These are phyloP conservation scores for Botrytis pseudocinerea DNA, from an alignment of 2,329 filamentous ascomycete species.

Conservation along the genomic window DNA sequence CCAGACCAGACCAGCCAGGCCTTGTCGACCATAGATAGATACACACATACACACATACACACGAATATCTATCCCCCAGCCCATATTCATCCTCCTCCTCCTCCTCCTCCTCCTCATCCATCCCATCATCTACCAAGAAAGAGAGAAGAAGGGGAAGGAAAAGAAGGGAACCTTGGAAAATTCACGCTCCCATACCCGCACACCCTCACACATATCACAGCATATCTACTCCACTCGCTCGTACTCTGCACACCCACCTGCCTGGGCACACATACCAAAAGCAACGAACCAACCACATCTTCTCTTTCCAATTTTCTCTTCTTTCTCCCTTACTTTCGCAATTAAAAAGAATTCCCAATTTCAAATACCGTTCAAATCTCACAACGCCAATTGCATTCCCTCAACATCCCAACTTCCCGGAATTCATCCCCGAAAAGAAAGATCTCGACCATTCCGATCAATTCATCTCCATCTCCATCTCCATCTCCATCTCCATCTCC, in stretches of 20 bases:
- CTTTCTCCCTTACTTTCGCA: slow-evolving; percentile 21
- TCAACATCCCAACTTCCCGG: background rate
- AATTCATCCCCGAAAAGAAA: background rate
- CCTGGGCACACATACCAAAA: slow-evolving; percentile 9
- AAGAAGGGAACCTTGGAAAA: background rate
- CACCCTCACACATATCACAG: background rate
- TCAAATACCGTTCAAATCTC: slow-evolving; percentile 4
- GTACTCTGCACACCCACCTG: background rate
- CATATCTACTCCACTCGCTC: slow-evolving; percentile 6
- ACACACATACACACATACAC: background rate
- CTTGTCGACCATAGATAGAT: background rate
- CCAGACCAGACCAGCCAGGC: background rate
- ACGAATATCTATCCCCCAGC: background rate
- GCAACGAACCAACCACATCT: slow-evolving; percentile 21
- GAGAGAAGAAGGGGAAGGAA: too few relatives aligned
- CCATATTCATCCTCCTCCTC: background rate
- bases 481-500: too few relatives aligned
- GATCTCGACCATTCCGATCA: slow-evolving; percentile 5
- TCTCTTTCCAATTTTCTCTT: slow-evolving; percentile 9
- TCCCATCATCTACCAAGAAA: background rate
- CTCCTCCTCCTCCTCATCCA: background rate
- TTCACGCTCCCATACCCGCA: background rate
- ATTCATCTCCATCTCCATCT: background rate
- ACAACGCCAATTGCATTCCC: slow-evolving; percentile 15
- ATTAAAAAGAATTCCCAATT: slow-evolving; percentile 21